Evolutionary conservation across 306 rosid species (phyloP), one percentile per base, ranked within the genome.

Genomic region (Geum urbanum): DNA sequence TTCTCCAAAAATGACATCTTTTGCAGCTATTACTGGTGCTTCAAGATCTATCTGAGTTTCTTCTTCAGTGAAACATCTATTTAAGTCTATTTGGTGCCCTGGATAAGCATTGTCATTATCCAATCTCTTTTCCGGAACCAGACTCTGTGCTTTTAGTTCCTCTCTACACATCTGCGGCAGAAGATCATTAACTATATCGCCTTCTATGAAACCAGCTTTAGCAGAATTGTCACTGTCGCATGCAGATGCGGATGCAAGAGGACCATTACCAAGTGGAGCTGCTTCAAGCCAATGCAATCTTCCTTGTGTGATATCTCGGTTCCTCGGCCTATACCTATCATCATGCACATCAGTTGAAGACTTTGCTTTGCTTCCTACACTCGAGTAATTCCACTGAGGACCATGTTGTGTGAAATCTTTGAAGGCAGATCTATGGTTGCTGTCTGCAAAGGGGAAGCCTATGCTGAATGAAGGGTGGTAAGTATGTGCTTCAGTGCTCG

Each of bases 21-120:
- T 20, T 70, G 84, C 92, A 3, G 77, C 75, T 71, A 56, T 44
- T 35, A 78, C 74, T 6, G 87, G 89, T 70, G 85, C 87, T 81
- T 94, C 97, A 49, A 91, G 77, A 84, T 88, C 95, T 78, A 88
- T 63, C 67, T 79, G 78, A 64, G 65, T 82, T 84, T 94, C 97
- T 53, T 88, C 92, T 54, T 88, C 97, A 60, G 72, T 71, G 74
- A 84, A 54, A 73, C 89, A 76, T 75, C 76, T 75, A 80, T 94
- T 94, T 76, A 94, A 82, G 83, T 94, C 99, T 75, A 94, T 81
- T 48, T 71, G 83, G 63, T 75, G 75, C 77, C 83, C 75, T 16
- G 78, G 70, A 16, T 24, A 53, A 74, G 76, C 66, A 73, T 60
- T 79, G 56, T 62, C 74, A 48, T 77, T 71, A 51, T 78, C 78